Percentiles rank a stretch among this genome's conserved stretches.
phyloP scores from a whole-genome alignment of 768 basidiomycete species.

The Pleurotus eryngii region DNA sequence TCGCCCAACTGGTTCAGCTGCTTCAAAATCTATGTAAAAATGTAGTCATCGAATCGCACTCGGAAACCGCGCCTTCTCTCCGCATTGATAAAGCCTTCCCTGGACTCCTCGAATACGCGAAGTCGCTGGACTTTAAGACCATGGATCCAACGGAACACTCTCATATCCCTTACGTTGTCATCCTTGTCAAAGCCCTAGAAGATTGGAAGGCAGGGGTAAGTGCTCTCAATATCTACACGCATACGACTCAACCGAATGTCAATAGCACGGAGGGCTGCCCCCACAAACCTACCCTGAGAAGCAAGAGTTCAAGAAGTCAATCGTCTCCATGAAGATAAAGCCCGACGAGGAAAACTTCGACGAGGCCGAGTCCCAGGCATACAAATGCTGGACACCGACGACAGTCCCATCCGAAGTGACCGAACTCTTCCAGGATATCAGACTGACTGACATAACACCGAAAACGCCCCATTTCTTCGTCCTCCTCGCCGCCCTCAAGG shows the following conservation, averaged over 20 bases:
- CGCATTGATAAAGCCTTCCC: conserved; percentile 91
- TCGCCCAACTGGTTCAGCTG: background rate
- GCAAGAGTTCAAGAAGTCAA: conserved; percentile 67
- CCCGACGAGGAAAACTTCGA: conserved; percentile 97
- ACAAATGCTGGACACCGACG: conserved; percentile 66
- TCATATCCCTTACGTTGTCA: conserved; percentile 87
- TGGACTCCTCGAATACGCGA: conserved; percentile 67
- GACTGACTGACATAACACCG: conserved; percentile 37
- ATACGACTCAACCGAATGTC: background rate
- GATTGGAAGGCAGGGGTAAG: conserved; percentile 78
- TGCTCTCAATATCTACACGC: background rate
- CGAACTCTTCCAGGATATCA: conserved; percentile 60
- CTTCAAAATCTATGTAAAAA: too few species aligned
- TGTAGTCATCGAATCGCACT: conserved; percentile 90
- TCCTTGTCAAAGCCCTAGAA: conserved; percentile 79
- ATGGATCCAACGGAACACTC: conserved; percentile 89
- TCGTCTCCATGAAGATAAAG: conserved; percentile 67
- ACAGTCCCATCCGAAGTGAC: conserved; percentile 65
- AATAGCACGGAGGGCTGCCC: conserved; percentile 63
- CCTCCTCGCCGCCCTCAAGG: conserved; percentile 69
- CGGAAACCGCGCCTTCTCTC: conserved; percentile 69
- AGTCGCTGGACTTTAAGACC: conserved; percentile 61
- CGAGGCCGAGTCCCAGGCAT: conserved; percentile 87
- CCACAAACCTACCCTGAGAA: conserved; percentile 65
- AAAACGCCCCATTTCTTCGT: conserved; percentile 70